Evolutionary conservation across 495 filamentous ascomycete species (phyloP), one percentile per base, ranked within the genome.

Genomic region (Hypoxylon crocopeplum): DNA sequence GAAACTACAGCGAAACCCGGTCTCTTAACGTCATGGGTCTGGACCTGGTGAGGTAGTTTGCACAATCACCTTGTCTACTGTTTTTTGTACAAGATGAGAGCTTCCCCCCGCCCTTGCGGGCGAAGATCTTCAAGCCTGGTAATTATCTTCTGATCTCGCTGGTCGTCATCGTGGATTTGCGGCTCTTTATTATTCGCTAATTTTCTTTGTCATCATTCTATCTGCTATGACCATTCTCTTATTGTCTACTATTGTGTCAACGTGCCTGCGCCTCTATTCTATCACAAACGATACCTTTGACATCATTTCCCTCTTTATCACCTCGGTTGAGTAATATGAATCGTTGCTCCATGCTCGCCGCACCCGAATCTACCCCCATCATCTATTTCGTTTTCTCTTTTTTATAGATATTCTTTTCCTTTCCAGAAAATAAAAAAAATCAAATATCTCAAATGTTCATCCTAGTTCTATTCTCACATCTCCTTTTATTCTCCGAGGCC

Each of bases 401-500:
- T 47, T 15, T 12, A 46, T 48, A 52, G 29, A 44, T 22, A 8
- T 27, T 48, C 48, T 19, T 49, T 64, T 58, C 49, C n/a, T 44
- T 57, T 39, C 38, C 36, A 13, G 32, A 34, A 27, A n/a, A 41
- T 48, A 52, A 59, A 48, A 41, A 27, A 40, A 49, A 22, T 30
- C 25, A 10, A 15, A 48, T 44, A 50, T 41, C 50, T 39, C 48
- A 58, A 50, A 70, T 70, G 67, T 45, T 52, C 42, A 55, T 60
- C 32, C 52, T 59, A 65, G 44, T 68, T 57, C 20, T 66, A 38
- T 68, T 68, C 39, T 64, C 66, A 49, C 54, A 68, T 29, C 57
- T 70, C 15, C 53, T 70, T 34, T 59, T 63, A 56, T 58, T 70
- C 50, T 64, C 65, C 54, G 64, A 61, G 49, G 62, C 54, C 42